Evolutionary conservation across 768 basidiomycete species (phyloP).

Genomic region (Russula lepida): DNA sequence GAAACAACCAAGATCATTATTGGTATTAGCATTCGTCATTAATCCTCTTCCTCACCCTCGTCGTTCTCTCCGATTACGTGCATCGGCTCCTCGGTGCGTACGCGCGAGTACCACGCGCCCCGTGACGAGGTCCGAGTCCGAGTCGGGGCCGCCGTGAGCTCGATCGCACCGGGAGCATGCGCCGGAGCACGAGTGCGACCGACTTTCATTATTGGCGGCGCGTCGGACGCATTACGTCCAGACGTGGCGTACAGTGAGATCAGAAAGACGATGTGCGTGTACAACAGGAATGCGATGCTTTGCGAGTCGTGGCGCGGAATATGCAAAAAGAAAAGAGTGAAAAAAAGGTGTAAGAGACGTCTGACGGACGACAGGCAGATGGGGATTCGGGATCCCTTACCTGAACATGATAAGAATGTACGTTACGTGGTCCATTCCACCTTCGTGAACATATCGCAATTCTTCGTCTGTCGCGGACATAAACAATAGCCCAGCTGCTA

Average conservation of each 20-base stretch:
- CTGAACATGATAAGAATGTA: constrained; percentile 81
- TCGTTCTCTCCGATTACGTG: constrained; percentile 53
- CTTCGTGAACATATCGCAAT: constrained; percentile 55
- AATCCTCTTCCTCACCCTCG: constrained; percentile 9
- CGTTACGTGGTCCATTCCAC: constrained; percentile 85
- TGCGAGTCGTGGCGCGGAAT: background rate
- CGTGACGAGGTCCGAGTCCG: constrained; percentile 32
- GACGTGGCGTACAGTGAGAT: constrained; percentile 59
- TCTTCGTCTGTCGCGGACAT: constrained; percentile 95
- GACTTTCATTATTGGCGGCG: background rate
- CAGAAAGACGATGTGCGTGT: constrained; percentile 62
- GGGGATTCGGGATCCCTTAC: constrained; percentile 27
- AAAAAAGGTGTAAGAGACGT: background rate
- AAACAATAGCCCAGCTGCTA: constrained; percentile 51
- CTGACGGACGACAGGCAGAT: too few species aligned
- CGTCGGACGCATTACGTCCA: constrained; percentile 45
- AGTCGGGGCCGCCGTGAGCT: constrained; percentile 32
- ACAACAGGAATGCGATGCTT: constrained; percentile 70
- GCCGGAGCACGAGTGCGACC: background rate
- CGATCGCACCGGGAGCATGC: constrained; percentile 32
- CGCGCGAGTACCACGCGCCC: constrained; percentile 51
- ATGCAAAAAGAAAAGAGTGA: constrained; percentile 8
- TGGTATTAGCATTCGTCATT: background rate
- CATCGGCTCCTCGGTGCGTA: constrained; percentile 33
- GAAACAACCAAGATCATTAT: background rate